Evolutionary conservation across 2,329 filamentous ascomycete species (phyloP).

Genomic region (Metarhizium guizhouense): DNA sequence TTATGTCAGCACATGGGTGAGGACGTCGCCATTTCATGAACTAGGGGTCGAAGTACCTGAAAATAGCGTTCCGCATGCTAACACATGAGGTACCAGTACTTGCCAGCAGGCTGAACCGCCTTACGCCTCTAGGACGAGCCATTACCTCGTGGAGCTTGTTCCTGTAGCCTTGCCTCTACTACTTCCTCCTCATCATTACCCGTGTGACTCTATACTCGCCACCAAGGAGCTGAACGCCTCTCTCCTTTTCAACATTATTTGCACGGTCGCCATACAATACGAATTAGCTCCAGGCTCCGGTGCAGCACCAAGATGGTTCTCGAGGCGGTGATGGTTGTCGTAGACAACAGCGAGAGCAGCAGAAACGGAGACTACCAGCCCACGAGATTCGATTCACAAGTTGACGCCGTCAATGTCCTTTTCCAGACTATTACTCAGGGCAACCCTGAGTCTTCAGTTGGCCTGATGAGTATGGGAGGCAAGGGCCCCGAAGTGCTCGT

Average conservation of each 20-base stretch:
- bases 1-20: conserved; percentile 7
- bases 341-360: conserved; percentile 98
- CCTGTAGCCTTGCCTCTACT: conserved; percentile 3
- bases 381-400: conserved; percentile 91
- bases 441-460: conserved; percentile 94
- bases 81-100: conserved; percentile 10
- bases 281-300: not conserved
- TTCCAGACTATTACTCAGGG: conserved; percentile 93
- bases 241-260: not conserved
- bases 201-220: not conserved
- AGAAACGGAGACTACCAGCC: conserved; percentile 91
- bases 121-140: conserved; percentile 23
- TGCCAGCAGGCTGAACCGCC: conserved; percentile 34
- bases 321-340: conserved; percentile 98
- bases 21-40: not conserved
- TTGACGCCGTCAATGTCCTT: conserved; percentile 88
- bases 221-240: not conserved
- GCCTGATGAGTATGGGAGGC: conserved; percentile 97
- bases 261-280: not conserved
- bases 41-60: conserved; percentile 9
- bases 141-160: conserved; percentile 5
- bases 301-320: conserved; percentile 73
- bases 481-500: conserved; percentile 96
- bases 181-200: not conserved
- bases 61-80: not conserved